Evolutionary conservation across 2,329 filamentous ascomycete genomes (phyloP).

Genomic region (Ceratocystis variospora): DNA sequence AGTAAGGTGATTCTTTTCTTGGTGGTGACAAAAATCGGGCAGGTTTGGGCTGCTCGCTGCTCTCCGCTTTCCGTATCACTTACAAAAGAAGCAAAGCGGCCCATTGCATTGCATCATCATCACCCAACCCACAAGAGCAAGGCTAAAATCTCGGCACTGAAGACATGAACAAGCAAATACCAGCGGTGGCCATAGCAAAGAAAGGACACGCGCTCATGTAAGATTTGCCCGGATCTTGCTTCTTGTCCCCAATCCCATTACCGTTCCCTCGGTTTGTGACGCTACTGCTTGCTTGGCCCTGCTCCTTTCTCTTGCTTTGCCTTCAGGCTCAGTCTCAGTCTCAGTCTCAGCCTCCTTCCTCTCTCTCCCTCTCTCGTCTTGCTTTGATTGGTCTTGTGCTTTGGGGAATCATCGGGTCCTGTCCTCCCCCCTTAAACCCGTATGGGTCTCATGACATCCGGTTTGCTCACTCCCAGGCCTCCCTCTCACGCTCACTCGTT

Average conservation of each 20-base stretch:
- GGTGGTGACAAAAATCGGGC: no score
- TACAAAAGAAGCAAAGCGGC: no score
- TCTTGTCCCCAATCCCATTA: background rate
- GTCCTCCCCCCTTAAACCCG: background rate
- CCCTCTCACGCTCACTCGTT: background rate
- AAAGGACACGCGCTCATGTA: background rate
- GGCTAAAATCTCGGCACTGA: background rate
- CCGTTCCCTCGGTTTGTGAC: background rate
- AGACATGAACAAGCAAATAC: background rate
- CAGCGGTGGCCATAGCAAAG: background rate
- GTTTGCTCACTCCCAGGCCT: background rate
- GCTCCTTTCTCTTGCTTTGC: background rate
- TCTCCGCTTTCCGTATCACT: no score
- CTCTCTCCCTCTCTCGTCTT: background rate
- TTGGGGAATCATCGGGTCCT: background rate
- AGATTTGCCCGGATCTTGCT: background rate
- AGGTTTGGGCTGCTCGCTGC: no score
- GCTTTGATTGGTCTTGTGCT: background rate
- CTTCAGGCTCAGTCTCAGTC: background rate
- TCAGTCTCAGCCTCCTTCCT: background rate
- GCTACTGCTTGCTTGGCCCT: background rate
- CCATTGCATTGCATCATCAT: no score
- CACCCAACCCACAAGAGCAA: no score
- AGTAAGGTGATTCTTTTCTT: no score
- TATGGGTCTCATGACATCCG: background rate